Conservation (phyloP, 2,329 filamentous ascomycete species). For the Colletotrichum eleusines region DNA sequence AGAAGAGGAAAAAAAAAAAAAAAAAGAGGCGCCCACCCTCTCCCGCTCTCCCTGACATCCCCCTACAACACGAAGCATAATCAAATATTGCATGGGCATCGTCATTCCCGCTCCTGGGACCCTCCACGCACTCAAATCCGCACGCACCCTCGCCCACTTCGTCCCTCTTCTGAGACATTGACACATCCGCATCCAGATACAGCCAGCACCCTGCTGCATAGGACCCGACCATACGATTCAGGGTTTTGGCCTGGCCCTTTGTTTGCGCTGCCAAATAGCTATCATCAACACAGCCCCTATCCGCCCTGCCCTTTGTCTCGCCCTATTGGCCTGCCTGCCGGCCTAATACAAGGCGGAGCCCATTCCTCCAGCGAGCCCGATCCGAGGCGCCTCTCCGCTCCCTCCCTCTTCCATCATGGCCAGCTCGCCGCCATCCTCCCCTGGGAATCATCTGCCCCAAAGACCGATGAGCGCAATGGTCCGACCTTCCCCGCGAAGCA, state of each 20-base stretch:
- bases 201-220: slow-evolving; percentile 34
- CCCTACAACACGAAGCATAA: slow-evolving; percentile 20
- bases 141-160: slow-evolving; percentile 16
- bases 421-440: slow-evolving; percentile 78
- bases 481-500: slow-evolving; percentile 78
- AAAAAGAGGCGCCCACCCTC: too few species aligned
- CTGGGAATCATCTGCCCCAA: slow-evolving; percentile 62
- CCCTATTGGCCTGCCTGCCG: slow-evolving; percentile 20
- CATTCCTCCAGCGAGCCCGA: slow-evolving; percentile 30
- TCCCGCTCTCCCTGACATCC: neutral
- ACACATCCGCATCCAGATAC: slow-evolving; percentile 26
- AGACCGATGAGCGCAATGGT: slow-evolving; percentile 87
- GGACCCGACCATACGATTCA: slow-evolving; percentile 13
- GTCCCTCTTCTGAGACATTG: slow-evolving; percentile 33
- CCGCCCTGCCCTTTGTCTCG: slow-evolving; percentile 20
- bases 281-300: slow-evolving; percentile 20
- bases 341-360: slow-evolving; percentile 34
- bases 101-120: slow-evolving; percentile 17
- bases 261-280: slow-evolving; percentile 23
- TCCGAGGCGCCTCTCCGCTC: slow-evolving; percentile 36
- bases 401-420: slow-evolving; percentile 63
- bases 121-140: slow-evolving; percentile 30
- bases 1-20: too few species aligned
- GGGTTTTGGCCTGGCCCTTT: slow-evolving; percentile 34
- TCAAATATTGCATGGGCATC: slow-evolving; percentile 33